A percentile compares a stretch with the other conserved stretches of the same genome.
These are phyloP conservation scores for Tritrichomonas musculus DNA, from an alignment of 208 protist genomes.

Conservation along the genomic window DNA sequence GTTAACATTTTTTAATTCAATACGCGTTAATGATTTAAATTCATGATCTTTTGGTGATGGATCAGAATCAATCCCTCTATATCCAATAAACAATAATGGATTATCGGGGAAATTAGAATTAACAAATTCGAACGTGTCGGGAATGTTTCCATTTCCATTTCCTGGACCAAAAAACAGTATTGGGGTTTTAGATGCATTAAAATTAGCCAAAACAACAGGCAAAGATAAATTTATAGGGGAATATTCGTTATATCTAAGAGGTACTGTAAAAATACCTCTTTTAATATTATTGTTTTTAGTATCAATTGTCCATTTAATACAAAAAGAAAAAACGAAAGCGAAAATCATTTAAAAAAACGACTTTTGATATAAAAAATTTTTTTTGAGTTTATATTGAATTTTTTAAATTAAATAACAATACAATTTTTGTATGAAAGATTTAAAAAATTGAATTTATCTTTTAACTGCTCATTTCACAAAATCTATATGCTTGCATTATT, in stretches of 20 bases:
- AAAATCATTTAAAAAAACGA: too few relatives aligned
- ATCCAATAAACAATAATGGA: background rate
- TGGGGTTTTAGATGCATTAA: background rate
- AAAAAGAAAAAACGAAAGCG: background rate
- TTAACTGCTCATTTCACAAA: too few relatives aligned
- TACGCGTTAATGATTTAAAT: background rate
- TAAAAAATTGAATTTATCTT: too few relatives aligned
- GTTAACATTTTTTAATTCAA: background rate
- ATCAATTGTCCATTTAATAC: background rate
- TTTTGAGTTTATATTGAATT: too few relatives aligned
- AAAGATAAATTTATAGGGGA: background rate
- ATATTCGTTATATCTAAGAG: background rate
- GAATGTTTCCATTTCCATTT: background rate
- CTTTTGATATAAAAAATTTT: too few relatives aligned
- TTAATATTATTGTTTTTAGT: background rate
- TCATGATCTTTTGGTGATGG: background rate
- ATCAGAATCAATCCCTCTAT: background rate
- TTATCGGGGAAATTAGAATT: background rate
- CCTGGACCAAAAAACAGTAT: background rate
- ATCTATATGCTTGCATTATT: too few relatives aligned
- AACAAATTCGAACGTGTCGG: background rate
- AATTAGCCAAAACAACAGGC: background rate
- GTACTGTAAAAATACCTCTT: background rate
- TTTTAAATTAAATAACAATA: too few relatives aligned
- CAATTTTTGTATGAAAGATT: too few relatives aligned